A percentile compares a stretch with the other conserved stretches of the same genome.
phyloP scores from a whole-genome alignment of 768 basidiomycete genomes.

The Suillus bovinus region DNA sequence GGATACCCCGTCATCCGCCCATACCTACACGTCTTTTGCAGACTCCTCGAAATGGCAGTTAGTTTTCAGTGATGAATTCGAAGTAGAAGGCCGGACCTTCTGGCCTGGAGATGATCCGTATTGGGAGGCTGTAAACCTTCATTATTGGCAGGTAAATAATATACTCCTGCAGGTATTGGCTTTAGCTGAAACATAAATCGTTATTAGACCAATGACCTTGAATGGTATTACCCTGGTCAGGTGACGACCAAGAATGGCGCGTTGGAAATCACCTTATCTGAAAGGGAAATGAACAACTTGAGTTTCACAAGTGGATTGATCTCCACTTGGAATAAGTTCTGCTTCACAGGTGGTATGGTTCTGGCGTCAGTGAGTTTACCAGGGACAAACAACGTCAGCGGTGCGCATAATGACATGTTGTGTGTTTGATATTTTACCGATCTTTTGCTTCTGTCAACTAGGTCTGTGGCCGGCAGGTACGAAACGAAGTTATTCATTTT shows the following conservation, averaged over 20 bases:
- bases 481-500: background rate
- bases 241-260: conserved; percentile 73
- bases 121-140: conserved; percentile 82
- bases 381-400: conserved; percentile 57
- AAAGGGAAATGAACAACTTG: conserved; percentile 67
- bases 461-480: conserved; percentile 72
- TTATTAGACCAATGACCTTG: conserved; percentile 64
- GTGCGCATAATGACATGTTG: conserved; percentile 20
- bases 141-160: conserved; percentile 65
- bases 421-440: background rate
- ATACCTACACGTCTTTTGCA: conserved; percentile 51
- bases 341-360: conserved; percentile 87
- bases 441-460: conserved; percentile 11
- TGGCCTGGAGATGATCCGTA: conserved; percentile 83
- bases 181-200: conserved; percentile 2
- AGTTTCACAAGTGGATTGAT: conserved; percentile 74
- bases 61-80: conserved; percentile 90
- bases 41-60: conserved; percentile 60
- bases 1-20: conserved; percentile 66
- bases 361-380: conserved; percentile 70
- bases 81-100: conserved; percentile 75
- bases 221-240: conserved; percentile 89
- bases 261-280: conserved; percentile 71
- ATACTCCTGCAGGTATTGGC: background rate
- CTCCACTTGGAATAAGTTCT: conserved; percentile 86